Evolutionary conservation across 345 rosid species (phyloP), one percentile per base, ranked within the genome.

Genomic region (Odontarrhena argentea): DNA sequence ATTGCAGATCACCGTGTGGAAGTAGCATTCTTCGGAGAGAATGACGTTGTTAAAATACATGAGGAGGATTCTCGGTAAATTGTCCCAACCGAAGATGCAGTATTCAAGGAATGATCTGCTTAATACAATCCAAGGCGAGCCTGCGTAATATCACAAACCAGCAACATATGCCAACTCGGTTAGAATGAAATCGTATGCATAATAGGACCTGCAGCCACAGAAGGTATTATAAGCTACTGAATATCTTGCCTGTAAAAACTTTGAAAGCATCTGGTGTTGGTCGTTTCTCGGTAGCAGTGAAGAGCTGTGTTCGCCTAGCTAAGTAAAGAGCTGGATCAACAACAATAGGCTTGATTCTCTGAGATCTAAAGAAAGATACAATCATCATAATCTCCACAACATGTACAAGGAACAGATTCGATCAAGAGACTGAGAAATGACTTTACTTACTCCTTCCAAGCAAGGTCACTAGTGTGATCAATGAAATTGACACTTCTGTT

Each of bases 381-480:
- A 74, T 26, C 11, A 67, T 60, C 35, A 63, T 44, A 7, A 68
- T n/a, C 46, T 24, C 4, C 10, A 65, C 54, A 69, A 28, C 32
- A 28, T 11, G 22, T 40, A 6, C 9, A 14, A 25, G 7, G 15
- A 14, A 54, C 25, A 30, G 35, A 41, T 28, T 4, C n/a, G 8
- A 13, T 41, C 40, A 51, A 50, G 42, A 49, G 15, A 48, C 13
- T 1, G 2, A 3, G 14, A 51, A 62, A 50, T 36, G 6, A 53
- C n/a, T 67, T 66, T 38, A 70, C 96, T 62, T 85, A 95, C 99
- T 89, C 99, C 86, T 95, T 95, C 99, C 99, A 95, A 48, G 96
- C 91, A 67, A 95, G 92, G 73, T 95, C 96, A 77, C 96, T 78
- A 75, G 93, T 91, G 48, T 95, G 99, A 73, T 89, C 96, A 40